Base-by-base conservation (phyloP, 192 early-diverging fungal genomes). In the Gamsiella multidivaricata region DNA sequence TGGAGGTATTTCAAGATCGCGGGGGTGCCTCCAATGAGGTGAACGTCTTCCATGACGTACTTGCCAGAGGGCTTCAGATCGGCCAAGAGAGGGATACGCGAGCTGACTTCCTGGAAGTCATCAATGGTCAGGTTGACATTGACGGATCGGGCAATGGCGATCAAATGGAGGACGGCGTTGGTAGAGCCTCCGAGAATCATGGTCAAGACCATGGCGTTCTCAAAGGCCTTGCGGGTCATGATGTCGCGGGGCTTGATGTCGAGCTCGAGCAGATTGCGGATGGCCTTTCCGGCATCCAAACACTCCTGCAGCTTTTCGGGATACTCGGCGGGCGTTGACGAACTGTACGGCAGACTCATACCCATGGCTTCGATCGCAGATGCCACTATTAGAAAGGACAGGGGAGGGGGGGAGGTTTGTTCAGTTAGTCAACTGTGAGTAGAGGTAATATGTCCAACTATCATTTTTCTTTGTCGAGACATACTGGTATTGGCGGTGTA, bases 41-140 rank as follows among this genome's bases (percentile, higher is more conserved):
- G 94, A 36, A 99, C 73, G 79, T 99, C 97, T 74, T 94, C 98
- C 94, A 99, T 98, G 15, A 99, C 97, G 75, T 95, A 98, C 80
- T 96, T 94, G 65, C 98, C 98, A 84, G 85, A 90, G 59, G 98
- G 98, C 85, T 98, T 98, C 70, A 99, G 83, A 85, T 99, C 95
- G 25, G 98, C 98, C 85, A 99, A 88, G 82, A 99, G 91, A 36
- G 98, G 98, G 37, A 91, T 91, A 67, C 87, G 84, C 81, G 97
- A 91, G 73, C 92, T 94, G 80, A 96, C 87, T 52, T 70, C 82
- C 82, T 99, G 98, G 93, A 98, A 98, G 61, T 99, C 98, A 60
- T 96, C 93, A 61, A 99, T 83, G 15, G 88, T 94, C 63, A 99
- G 85, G 14, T 86, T 80, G 61, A 99, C 86, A 53, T 88, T 92